Percentiles rank a stretch among this genome's conserved stretches.
Evolutionary conservation across 208 protist species (phyloP).

Genomic region (Leishmania guyanensis): DNA sequence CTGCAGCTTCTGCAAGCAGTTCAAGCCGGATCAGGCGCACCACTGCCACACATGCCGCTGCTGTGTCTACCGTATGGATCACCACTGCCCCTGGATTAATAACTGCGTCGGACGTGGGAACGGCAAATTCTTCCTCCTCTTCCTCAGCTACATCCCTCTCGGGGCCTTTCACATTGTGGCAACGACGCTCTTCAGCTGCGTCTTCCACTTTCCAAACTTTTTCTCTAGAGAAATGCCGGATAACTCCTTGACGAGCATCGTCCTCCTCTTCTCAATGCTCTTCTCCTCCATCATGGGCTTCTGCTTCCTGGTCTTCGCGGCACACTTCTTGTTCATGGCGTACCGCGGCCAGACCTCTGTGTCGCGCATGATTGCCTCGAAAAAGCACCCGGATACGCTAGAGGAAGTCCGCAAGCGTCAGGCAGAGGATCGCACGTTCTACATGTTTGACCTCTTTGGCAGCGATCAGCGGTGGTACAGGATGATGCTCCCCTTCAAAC

Average conservation of each 20-base stretch:
- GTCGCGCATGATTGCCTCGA: constrained; percentile 37
- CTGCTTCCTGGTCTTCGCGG: constrained; percentile 51
- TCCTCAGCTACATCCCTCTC: constrained; percentile 72
- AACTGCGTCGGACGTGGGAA: constrained; percentile 81
- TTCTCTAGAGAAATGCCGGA: constrained; percentile 21
- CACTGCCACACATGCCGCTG: constrained; percentile 70
- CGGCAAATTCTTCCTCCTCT: constrained; percentile 80
- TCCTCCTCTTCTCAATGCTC: constrained; percentile 39
- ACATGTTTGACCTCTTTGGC: constrained; percentile 68
- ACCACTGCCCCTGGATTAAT: constrained; percentile 91
- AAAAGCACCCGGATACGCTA: constrained; percentile 19
- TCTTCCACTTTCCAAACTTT: constrained; percentile 43
- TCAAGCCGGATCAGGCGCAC: constrained; percentile 84
- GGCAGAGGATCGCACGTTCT: constrained; percentile 24
- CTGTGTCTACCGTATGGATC: constrained; percentile 84
- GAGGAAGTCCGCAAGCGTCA: constrained; percentile 23
- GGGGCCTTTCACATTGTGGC: constrained; percentile 64
- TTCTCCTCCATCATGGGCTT: constrained; percentile 54
- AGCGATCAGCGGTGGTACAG: constrained; percentile 61
- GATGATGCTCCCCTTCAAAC: constrained; percentile 49
- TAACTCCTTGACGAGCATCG: constrained; percentile 19
- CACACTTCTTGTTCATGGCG: constrained; percentile 54
- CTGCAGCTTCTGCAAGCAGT: constrained; percentile 71
- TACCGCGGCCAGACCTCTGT: constrained; percentile 58
- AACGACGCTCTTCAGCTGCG: constrained; percentile 52